Percentiles rank a stretch among this genome's conserved stretches.
Evolutionary conservation across 192 early-diverging fungal genomes (phyloP).

Genomic region (Coemansia sp.): DNA sequence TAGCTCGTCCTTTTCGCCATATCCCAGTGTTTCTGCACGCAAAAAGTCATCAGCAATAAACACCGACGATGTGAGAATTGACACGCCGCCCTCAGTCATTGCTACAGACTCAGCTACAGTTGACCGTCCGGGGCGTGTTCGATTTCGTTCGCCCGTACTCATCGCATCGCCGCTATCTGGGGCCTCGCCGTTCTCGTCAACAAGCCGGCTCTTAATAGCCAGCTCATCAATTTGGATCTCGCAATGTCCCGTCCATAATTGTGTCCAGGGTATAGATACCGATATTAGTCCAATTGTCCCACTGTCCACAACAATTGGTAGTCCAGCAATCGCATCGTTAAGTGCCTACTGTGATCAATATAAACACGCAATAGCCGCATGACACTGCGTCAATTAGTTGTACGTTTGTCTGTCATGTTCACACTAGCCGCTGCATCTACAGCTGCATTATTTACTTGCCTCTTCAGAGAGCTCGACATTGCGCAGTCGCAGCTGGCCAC

Average conservation of each 20-base stretch:
- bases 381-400: neutral
- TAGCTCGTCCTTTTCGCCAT: slow-evolving; percentile 62
- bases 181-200: slow-evolving; percentile 12
- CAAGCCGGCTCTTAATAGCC: slow-evolving; percentile 51
- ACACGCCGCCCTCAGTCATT: slow-evolving; percentile 60
- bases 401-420: neutral
- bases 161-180: slow-evolving; percentile 13
- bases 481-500: slow-evolving; percentile 72
- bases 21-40: slow-evolving; percentile 60
- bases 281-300: slow-evolving; percentile 70
- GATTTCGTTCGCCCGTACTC: slow-evolving; percentile 16
- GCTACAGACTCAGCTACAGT: slow-evolving; percentile 44
- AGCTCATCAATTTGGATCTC: slow-evolving; percentile 71
- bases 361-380: neutral
- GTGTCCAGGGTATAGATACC: slow-evolving; percentile 77
- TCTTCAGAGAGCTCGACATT: slow-evolving; percentile 78
- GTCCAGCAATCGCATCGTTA: slow-evolving; percentile 65
- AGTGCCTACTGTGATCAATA: slow-evolving; percentile 59
- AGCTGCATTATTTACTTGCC: slow-evolving; percentile 43
- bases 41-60: slow-evolving; percentile 90
- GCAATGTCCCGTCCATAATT: slow-evolving; percentile 79
- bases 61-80: slow-evolving; percentile 76
- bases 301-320: slow-evolving; percentile 68
- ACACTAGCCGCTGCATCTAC: slow-evolving; percentile 4
- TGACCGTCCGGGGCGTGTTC: slow-evolving; percentile 8